These are phyloP conservation scores for Podaxis rugospora DNA, from an alignment of 768 basidiomycete species.

Conservation along the genomic window DNA sequence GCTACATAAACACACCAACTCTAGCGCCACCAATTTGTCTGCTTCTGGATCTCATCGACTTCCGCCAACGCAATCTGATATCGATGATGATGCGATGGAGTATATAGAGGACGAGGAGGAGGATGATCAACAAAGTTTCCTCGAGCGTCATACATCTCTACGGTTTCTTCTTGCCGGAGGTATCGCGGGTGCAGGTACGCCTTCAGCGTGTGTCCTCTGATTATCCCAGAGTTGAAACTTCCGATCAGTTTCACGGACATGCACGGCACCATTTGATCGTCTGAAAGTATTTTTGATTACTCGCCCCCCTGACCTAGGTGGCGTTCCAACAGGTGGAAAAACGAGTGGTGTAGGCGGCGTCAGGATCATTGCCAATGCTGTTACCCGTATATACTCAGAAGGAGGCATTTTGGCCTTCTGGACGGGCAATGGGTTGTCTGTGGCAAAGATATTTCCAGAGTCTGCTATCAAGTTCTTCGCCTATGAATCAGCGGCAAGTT, in stretches of 20 bases:
- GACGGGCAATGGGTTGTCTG: slow-evolving; percentile 95
- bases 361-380: slow-evolving; percentile 65
- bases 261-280: slow-evolving; percentile 96
- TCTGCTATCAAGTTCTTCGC: slow-evolving; percentile 98
- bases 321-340: slow-evolving; percentile 37
- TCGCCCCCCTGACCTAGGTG: slow-evolving; percentile 69
- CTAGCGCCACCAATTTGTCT: not conserved
- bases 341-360: slow-evolving; percentile 44
- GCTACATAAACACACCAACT: slow-evolving; percentile 14
- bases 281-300: slow-evolving; percentile 97
- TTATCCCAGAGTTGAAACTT: not conserved
- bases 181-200: slow-evolving; percentile 86
- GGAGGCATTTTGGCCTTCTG: slow-evolving; percentile 91
- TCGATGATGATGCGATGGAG: slow-evolving; percentile 6
- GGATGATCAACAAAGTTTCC: slow-evolving; percentile 49
- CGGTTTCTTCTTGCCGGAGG: slow-evolving; percentile 94
- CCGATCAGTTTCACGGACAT: slow-evolving; percentile 81
- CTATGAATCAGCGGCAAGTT: slow-evolving; percentile 87
- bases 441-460: slow-evolving; percentile 95
- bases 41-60: slow-evolving; percentile 9
- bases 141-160: slow-evolving; percentile 71
- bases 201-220: slow-evolving; percentile 28
- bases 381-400: slow-evolving; percentile 81
- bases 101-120: slow-evolving; percentile 38
- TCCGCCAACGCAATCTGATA: slow-evolving; percentile 12